phyloP scores from a whole-genome alignment of 495 filamentous ascomycete genomes.

The Aspergillus baeticus region DNA sequence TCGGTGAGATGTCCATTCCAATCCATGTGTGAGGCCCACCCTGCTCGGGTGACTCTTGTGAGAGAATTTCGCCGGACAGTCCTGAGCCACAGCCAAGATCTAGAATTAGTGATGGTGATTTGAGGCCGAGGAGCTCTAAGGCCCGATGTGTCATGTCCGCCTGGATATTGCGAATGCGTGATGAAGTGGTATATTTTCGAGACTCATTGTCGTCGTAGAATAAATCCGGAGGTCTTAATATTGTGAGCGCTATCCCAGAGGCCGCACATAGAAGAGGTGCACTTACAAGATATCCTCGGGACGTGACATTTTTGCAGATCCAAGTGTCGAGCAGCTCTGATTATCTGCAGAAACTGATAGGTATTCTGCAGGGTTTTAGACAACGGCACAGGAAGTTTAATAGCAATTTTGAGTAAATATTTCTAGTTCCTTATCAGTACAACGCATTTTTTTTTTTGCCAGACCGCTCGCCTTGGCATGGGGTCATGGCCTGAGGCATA shows the following conservation, averaged over 20 bases:
- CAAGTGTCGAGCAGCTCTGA: not conserved
- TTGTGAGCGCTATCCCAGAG: not conserved
- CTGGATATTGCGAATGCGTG: conserved; percentile 93
- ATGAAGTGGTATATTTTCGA: conserved; percentile 95
- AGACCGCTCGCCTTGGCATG: conserved; percentile 9
- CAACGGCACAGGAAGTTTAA: not conserved
- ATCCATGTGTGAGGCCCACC: conserved; percentile 91
- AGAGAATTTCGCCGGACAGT: conserved; percentile 90
- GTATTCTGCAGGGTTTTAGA: not conserved
- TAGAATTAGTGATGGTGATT: conserved; percentile 81
- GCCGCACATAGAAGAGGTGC: not conserved
- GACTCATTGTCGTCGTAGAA: conserved; percentile 96
- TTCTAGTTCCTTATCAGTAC: not conserved
- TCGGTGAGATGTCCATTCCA: conserved; percentile 90
- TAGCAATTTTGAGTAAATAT: too few relatives aligned
- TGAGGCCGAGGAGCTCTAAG: conserved; percentile 81
- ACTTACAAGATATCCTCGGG: conserved; percentile 88
- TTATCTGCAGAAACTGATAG: not conserved
- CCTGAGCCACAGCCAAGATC: conserved; percentile 95
- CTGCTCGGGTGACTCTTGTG: conserved; percentile 58
- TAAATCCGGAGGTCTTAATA: conserved; percentile 78
- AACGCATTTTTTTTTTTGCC: conserved; percentile 8
- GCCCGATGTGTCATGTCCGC: conserved; percentile 91
- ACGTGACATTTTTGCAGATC: conserved; percentile 70
- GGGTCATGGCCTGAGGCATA: conserved; percentile 31